phyloP scores from a whole-genome alignment of 2,329 filamentous ascomycete genomes.

The Colletotrichum endophyticum region DNA sequence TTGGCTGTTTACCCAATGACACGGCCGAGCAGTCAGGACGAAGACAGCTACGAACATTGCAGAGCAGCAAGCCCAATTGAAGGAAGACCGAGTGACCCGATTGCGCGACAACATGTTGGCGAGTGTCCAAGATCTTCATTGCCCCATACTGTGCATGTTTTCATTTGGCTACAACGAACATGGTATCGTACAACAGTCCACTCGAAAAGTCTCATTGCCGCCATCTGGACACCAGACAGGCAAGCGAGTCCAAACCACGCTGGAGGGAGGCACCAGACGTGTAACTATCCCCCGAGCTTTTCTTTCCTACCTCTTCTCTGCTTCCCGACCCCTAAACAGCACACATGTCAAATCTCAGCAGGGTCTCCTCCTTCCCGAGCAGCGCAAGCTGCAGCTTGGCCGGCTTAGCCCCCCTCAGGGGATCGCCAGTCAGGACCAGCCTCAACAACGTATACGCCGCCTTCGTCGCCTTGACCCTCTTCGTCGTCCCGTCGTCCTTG shows the following conservation, averaged over 20 bases:
- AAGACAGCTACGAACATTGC: background rate
- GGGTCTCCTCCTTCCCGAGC: constrained; percentile 15
- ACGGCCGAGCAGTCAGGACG: background rate
- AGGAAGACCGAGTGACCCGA: background rate
- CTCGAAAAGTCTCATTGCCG: background rate
- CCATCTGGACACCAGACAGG: background rate
- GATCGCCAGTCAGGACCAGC: constrained; percentile 16
- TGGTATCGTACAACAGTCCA: background rate
- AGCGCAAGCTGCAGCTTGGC: constrained; percentile 22
- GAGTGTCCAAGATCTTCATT: background rate
- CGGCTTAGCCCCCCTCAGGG: constrained; percentile 15
- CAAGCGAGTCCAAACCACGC: background rate
- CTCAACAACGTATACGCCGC: constrained; percentile 11
- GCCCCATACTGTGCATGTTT: background rate
- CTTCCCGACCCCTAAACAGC: background rate
- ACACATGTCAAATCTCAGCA: constrained; percentile 17
- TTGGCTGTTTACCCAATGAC: background rate
- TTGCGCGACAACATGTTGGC: background rate
- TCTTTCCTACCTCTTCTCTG: too few species aligned
- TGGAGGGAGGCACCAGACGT: background rate
- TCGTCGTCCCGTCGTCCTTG: background rate
- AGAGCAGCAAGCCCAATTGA: background rate
- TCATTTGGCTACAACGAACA: background rate
- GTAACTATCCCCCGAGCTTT: background rate
- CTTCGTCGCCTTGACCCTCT: background rate